Conservation (phyloP, 805 yeast species). For the Metschnikowia gelsemii region DNA sequence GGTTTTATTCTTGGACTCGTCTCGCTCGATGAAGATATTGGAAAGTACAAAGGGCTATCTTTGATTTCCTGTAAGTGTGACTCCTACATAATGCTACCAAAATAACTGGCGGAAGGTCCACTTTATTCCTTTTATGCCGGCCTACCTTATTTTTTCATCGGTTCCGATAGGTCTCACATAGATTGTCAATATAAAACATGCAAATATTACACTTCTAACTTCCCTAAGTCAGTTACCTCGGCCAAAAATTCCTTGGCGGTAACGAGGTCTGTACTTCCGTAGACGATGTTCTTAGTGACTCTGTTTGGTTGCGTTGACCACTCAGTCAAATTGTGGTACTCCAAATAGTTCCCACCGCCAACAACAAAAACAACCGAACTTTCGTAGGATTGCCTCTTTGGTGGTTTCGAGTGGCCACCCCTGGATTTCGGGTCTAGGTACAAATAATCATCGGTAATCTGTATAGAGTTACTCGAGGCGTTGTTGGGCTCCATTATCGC, state of each 20-base stretch:
- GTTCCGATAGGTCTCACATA: neutral
- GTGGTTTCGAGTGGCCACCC: slow-evolving; percentile 87
- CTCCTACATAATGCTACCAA: neutral
- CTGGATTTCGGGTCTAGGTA: slow-evolving; percentile 89
- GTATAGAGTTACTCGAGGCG: slow-evolving; percentile 61
- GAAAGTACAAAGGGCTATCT: slow-evolving; percentile 45
- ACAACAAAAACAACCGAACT: slow-evolving; percentile 88
- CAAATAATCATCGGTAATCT: slow-evolving; percentile 82
- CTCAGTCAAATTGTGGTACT: slow-evolving; percentile 90
- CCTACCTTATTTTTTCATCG: neutral
- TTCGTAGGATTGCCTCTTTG: slow-evolving; percentile 75
- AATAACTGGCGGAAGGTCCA: neutral
- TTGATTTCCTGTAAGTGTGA: slow-evolving; percentile 21
- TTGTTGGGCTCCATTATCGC: slow-evolving; percentile 81
- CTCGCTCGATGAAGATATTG: slow-evolving; percentile 72
- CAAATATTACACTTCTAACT: slow-evolving; percentile 9
- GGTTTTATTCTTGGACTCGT: slow-evolving; percentile 78
- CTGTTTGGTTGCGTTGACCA: slow-evolving; percentile 56
- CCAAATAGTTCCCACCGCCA: slow-evolving; percentile 95
- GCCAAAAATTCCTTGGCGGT: slow-evolving; percentile 68
- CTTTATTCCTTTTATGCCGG: neutral
- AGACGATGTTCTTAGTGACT: slow-evolving; percentile 57
- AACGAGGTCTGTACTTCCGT: slow-evolving; percentile 80
- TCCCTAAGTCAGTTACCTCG: slow-evolving; percentile 50
- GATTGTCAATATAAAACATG: neutral